A percentile compares a stretch with the other conserved stretches of the same genome.
Conservation (phyloP, 768 basidiomycete genomes). For the Leccinum subgranulosum region DNA sequence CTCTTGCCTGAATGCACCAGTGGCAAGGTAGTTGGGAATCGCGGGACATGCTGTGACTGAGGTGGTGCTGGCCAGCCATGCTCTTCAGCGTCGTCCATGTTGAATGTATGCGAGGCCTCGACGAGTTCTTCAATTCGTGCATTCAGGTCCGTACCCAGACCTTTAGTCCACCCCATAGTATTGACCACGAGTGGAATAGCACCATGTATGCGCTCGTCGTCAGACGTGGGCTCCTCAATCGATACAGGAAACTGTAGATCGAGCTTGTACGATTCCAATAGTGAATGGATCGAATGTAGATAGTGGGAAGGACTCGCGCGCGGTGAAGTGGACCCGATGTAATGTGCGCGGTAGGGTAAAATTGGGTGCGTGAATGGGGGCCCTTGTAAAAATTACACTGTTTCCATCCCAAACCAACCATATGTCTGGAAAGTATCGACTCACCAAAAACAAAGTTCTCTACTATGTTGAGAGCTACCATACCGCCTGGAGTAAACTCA, state of each 20-base stretch:
- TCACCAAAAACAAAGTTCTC: conserved; percentile 69
- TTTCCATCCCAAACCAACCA: conserved; percentile 1
- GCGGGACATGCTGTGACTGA: conserved; percentile 6
- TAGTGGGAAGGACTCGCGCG: conserved; percentile 75
- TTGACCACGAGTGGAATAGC: conserved; percentile 85
- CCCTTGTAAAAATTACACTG: conserved; percentile 41
- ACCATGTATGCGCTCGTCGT: conserved; percentile 45
- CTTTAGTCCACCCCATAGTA: conserved; percentile 97
- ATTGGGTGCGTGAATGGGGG: conserved; percentile 86
- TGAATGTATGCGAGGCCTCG: conserved; percentile 42
- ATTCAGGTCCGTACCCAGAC: conserved; percentile 81
- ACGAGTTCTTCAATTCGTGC: conserved; percentile 64
- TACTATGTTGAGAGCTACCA: conserved; percentile 76
- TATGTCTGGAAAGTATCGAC: background rate
- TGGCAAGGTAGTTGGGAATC: background rate
- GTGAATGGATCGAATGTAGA: conserved; percentile 59
- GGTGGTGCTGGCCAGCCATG: conserved; percentile 16
- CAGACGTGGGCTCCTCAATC: conserved; percentile 26
- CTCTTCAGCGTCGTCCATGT: conserved; percentile 22
- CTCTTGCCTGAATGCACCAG: background rate
- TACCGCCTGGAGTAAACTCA: conserved; percentile 86
- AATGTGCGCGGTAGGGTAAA: conserved; percentile 72
- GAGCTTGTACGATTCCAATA: conserved; percentile 64
- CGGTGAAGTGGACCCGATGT: conserved; percentile 76
- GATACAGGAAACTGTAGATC: conserved; percentile 56